Evolutionary conservation across 495 filamentous ascomycete species (phyloP).

Genomic region (Neurospora africana): DNA sequence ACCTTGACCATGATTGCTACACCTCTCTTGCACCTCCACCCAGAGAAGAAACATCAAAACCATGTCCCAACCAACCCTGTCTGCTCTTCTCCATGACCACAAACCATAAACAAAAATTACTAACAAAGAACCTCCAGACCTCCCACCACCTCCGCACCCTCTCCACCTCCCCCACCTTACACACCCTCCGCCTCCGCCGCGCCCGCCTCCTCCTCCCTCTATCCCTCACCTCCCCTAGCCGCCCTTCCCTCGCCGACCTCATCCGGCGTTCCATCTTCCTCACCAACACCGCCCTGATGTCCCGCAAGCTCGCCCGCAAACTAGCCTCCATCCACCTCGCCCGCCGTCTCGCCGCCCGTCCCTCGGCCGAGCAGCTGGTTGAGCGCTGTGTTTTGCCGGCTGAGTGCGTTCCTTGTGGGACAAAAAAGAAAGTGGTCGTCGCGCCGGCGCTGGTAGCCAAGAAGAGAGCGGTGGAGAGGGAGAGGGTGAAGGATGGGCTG

Average conservation of each 20-base stretch:
- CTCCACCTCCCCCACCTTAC: conserved; percentile 44
- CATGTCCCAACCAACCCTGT: not conserved
- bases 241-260: conserved; percentile 43
- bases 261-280: conserved; percentile 47
- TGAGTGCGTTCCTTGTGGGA: conserved; percentile 23
- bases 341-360: conserved; percentile 32
- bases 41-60: not conserved
- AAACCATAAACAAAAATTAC: not conserved
- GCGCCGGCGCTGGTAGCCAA: conserved; percentile 26
- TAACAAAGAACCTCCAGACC: conserved; percentile 27
- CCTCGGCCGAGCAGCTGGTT: conserved; percentile 32
- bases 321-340: conserved; percentile 41
- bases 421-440: conserved; percentile 1
- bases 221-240: conserved; percentile 36
- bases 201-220: conserved; percentile 37
- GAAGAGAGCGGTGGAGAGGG: conserved; percentile 40
- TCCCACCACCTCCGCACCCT: conserved; percentile 45
- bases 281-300: conserved; percentile 43
- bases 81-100: not conserved
- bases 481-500: conserved; percentile 45
- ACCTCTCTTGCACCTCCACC: not conserved
- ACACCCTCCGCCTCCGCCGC: conserved; percentile 42
- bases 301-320: conserved; percentile 40
- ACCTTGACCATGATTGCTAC: not conserved
- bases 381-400: conserved; percentile 34